Percentiles rank a stretch among this genome's conserved stretches.
These are phyloP conservation scores for Diaporthe humulicola DNA, from an alignment of 2,329 filamentous ascomycete genomes.

Conservation along the genomic window DNA sequence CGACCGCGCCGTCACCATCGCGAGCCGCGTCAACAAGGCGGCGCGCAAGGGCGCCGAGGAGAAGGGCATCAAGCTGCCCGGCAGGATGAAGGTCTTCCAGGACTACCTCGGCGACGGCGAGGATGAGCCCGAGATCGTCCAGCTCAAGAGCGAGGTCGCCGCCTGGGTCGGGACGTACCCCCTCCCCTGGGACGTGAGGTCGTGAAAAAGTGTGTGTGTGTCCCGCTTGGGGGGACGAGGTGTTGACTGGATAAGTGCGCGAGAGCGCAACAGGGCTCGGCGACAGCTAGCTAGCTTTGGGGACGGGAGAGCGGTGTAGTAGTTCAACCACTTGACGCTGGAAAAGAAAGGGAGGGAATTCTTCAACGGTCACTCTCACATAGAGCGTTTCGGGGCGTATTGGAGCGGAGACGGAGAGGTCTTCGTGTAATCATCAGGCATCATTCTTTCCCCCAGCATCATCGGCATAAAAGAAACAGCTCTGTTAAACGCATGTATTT, in stretches of 20 bases:
- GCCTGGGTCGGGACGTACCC: constrained; percentile 83
- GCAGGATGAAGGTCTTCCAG: constrained; percentile 76
- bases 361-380: constrained; percentile 30
- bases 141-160: constrained; percentile 80
- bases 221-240: not conserved
- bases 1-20: constrained; percentile 84
- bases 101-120: constrained; percentile 78
- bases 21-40: constrained; percentile 80
- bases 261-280: constrained; percentile 6
- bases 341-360: constrained; percentile 4
- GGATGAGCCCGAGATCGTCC: constrained; percentile 77
- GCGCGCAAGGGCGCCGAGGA: constrained; percentile 78
- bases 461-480: constrained; percentile 21
- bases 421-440: constrained; percentile 18
- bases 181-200: constrained; percentile 72
- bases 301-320: not conserved
- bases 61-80: constrained; percentile 74
- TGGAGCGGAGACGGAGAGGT: not conserved
- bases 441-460: not conserved
- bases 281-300: not conserved
- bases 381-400: constrained; percentile 8
- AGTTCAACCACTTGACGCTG: constrained; percentile 27
- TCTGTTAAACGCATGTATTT: constrained; percentile 4
- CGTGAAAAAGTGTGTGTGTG: constrained; percentile 39
- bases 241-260: not conserved